These are phyloP conservation scores for Fusarium sp. DNA, from an alignment of 2,329 filamentous ascomycete genomes.

Conservation along the genomic window DNA sequence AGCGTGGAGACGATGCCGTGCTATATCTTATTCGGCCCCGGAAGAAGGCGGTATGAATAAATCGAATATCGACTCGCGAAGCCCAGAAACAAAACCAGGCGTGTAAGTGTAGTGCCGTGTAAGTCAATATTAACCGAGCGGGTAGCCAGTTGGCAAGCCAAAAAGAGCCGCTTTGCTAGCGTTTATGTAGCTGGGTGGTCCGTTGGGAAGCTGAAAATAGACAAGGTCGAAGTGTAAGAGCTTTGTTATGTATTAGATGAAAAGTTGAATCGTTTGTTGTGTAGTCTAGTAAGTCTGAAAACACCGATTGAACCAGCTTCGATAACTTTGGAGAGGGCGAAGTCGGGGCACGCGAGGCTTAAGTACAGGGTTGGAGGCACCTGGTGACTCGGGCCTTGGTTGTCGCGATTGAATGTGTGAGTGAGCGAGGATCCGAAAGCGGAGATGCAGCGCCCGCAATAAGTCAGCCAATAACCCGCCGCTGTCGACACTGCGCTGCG, in stretches of 20 bases:
- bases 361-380: slow-evolving; percentile 45
- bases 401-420: slow-evolving; percentile 41
- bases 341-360: slow-evolving; percentile 46
- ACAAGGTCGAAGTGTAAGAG: slow-evolving; percentile 8
- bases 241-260: neutral
- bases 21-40: slow-evolving; percentile 41
- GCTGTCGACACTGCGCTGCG: slow-evolving; percentile 43
- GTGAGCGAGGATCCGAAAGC: slow-evolving; percentile 49
- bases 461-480: slow-evolving; percentile 40
- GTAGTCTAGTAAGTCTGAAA: neutral
- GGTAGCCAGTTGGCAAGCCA: slow-evolving; percentile 20
- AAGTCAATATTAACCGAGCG: slow-evolving; percentile 42
- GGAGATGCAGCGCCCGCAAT: slow-evolving; percentile 45
- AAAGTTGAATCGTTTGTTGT: neutral
- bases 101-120: slow-evolving; percentile 38
- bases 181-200: slow-evolving; percentile 19
- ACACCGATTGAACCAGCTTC: slow-evolving; percentile 10
- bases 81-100: slow-evolving; percentile 6
- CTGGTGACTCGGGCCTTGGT: slow-evolving; percentile 46
- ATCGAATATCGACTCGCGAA: slow-evolving; percentile 37
- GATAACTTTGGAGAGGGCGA: slow-evolving; percentile 32
- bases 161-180: slow-evolving; percentile 38
- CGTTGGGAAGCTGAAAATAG: slow-evolving; percentile 14
- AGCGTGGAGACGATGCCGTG: slow-evolving; percentile 46
- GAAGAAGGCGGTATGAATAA: slow-evolving; percentile 41